Conservation (phyloP, 148 eudicot genomes). For the Rhododendron molle region DNA sequence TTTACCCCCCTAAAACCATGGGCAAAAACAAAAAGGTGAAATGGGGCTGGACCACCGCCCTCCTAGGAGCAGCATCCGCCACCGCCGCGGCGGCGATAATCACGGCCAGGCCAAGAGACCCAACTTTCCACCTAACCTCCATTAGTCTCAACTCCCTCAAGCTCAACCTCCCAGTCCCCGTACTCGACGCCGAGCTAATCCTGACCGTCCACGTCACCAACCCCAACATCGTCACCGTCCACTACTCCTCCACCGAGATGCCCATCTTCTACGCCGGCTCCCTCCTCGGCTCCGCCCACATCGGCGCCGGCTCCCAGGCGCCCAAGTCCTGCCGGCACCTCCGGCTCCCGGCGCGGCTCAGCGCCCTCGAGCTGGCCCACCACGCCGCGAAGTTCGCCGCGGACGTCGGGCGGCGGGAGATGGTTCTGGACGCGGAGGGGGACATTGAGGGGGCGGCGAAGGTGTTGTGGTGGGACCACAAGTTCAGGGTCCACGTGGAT, state of each 20-base stretch:
- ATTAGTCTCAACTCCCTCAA: constrained; percentile 69
- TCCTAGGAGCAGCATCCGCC: constrained; percentile 60
- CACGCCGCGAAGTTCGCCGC: constrained; percentile 42
- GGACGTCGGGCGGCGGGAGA: constrained; percentile 71
- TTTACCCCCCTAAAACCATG: constrained; percentile 11
- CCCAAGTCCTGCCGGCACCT: constrained; percentile 59
- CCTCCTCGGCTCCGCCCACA: constrained; percentile 59
- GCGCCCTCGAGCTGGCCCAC: constrained; percentile 68
- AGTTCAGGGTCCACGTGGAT: constrained; percentile 74
- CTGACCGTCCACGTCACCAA: constrained; percentile 91
- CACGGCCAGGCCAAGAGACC: constrained; percentile 52
- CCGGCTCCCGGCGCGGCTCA: constrained; percentile 67
- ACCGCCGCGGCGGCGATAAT: constrained; percentile 41
- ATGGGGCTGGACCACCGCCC: constrained; percentile 72
- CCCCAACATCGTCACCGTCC: constrained; percentile 72
- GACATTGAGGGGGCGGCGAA: constrained; percentile 68
- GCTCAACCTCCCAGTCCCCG: constrained; percentile 60
- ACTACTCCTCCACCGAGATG: constrained; percentile 59
- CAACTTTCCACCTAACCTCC: constrained; percentile 63
- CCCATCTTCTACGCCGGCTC: constrained; percentile 74
- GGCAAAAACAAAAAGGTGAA: constrained; percentile 18
- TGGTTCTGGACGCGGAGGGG: constrained; percentile 66
- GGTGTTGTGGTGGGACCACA: constrained; percentile 74
- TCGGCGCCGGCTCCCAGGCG: constrained; percentile 68
- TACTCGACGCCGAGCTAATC: constrained; percentile 62